Conservation (phyloP, 1,284 basidiomycete species). For the Ceratobasidium sp. region DNA sequence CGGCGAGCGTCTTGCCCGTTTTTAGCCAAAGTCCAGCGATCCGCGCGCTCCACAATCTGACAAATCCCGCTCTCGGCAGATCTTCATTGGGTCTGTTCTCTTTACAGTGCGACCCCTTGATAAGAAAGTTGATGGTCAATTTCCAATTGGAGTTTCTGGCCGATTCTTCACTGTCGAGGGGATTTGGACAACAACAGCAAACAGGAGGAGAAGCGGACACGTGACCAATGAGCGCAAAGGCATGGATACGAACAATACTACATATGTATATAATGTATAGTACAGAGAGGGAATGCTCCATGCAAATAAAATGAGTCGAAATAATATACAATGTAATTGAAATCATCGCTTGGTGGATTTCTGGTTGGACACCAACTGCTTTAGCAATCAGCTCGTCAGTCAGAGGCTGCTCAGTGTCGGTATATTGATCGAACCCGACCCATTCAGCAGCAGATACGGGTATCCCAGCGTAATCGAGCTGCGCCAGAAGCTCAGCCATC, state of each 20-base stretch:
- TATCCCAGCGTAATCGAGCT: background rate
- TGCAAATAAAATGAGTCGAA: too few relatives aligned
- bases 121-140: background rate
- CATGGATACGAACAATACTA: background rate
- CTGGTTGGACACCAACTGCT: background rate
- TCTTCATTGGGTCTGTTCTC: too few relatives aligned
- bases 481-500: background rate
- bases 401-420: background rate
- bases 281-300: too few relatives aligned
- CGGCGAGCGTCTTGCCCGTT: too few relatives aligned
- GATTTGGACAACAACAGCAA: background rate
- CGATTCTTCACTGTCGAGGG: conserved; percentile 2
- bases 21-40: too few relatives aligned
- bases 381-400: background rate
- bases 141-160: background rate
- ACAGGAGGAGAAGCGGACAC: background rate
- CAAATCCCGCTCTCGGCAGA: too few relatives aligned
- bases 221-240: background rate
- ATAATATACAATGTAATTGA: background rate
- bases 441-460: background rate
- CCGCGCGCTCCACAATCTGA: too few relatives aligned
- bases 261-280: too few relatives aligned
- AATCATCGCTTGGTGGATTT: background rate
- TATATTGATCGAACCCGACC: background rate
- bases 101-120: background rate